These are phyloP conservation scores for Boletus subparvulus DNA, from an alignment of 768 basidiomycete genomes.

Conservation along the genomic window DNA sequence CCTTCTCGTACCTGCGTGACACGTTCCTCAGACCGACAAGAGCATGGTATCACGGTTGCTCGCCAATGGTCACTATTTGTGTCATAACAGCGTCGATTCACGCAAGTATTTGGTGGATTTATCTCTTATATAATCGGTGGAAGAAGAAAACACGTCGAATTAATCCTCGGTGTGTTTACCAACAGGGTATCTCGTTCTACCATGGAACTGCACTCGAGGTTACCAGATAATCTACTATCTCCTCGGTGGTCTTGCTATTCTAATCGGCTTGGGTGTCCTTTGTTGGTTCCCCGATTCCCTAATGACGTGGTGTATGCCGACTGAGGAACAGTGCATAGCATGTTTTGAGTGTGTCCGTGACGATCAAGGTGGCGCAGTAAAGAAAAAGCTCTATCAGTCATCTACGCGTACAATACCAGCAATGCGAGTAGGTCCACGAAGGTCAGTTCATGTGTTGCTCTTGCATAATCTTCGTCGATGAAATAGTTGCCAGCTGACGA, in stretches of 20 bases:
- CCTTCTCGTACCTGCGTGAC: neutral
- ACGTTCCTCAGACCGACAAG: neutral
- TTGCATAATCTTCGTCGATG: neutral
- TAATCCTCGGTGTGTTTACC: neutral
- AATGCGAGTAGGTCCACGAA: conserved; percentile 31
- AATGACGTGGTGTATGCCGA: conserved; percentile 37
- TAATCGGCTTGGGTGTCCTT: conserved; percentile 35
- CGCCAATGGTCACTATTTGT: neutral
- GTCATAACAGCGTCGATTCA: conserved; percentile 14
- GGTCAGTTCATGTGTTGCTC: conserved; percentile 3
- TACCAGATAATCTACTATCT: conserved; percentile 34
- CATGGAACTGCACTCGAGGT: conserved; percentile 12
- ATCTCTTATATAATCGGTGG: conserved; percentile 32
- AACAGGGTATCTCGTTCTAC: conserved; percentile 33
- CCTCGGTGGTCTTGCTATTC: conserved; percentile 39
- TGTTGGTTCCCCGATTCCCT: conserved; percentile 43
- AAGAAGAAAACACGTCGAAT: neutral
- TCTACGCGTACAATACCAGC: conserved; percentile 28
- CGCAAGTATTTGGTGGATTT: conserved; percentile 39
- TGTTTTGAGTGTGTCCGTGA: conserved; percentile 41
- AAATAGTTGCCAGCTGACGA: conserved; percentile 10
- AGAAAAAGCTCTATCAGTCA: conserved; percentile 13
- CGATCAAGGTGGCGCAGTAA: conserved; percentile 22
- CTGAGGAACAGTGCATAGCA: conserved; percentile 35
- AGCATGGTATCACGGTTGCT: neutral